Evolutionary conservation across 2,329 filamentous ascomycete genomes (phyloP), one percentile per base, ranked within the genome.

Genomic region (Diplodia corticola): DNA sequence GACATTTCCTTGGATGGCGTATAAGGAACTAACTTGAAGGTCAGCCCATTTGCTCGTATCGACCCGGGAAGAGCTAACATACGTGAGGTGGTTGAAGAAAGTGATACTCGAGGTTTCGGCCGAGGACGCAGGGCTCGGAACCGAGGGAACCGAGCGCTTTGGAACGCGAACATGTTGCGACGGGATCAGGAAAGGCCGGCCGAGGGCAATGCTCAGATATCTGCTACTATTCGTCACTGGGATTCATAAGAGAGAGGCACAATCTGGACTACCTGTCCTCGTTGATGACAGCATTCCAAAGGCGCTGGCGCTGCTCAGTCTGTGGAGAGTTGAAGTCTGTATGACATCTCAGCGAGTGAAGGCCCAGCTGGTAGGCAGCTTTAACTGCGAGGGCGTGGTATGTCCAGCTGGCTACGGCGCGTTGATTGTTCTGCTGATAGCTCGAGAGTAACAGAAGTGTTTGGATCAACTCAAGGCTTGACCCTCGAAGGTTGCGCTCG

Each of bases 351-450:
- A 71, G 72, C 4, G 75, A 73, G 64, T 78, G 76, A 24, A 78
- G 69, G 5, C 76, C 77, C 1, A 78, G 70, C 55, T 77, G 75
- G 54, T 76, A 77, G 0, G 74, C 69, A 0, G 73, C 69, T 33
- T 75, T 75, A 46, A 78, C 76, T 1, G 72, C 71, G 2, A 76
- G 68, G 1, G 73, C 71, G 54, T 77, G 75, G 1, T 72, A 72
- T 3, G 74, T 71, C 67, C 73, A 71, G 57, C 75, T 78, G 28
- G 75, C 73, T 64, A 75, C 74, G 7, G 75, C 73, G 2, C 75
- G 69, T 53, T 77, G 74, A n/a, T 69, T 77, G 40, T 77, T 77
- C 54, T 78, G 76, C 35, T 77, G 73, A 44, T 74, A 78, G 40
- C 69, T 75, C 2, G 72, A 69, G 1, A 77, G 67, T 1, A 78